Evolutionary conservation across 2,329 filamentous ascomycete genomes (phyloP).

Genomic region (Talaromyces verruculosus): DNA sequence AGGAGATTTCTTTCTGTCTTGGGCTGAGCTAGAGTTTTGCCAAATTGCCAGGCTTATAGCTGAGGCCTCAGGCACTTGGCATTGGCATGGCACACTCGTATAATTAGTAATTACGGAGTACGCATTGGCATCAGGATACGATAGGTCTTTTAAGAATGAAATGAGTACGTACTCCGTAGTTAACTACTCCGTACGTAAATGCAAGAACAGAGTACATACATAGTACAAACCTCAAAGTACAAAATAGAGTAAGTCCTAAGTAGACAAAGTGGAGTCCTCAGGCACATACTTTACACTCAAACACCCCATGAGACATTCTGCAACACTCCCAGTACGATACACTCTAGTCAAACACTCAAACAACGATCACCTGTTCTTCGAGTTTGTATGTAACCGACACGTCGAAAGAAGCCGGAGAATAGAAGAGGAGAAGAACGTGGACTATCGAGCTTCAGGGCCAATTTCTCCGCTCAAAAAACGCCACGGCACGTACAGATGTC

Average conservation of each 20-base stretch:
- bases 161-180: not conserved
- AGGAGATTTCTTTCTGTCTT: not conserved
- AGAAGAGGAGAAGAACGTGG: no score
- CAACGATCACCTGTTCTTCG: not conserved
- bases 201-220: not conserved
- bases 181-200: no score
- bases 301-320: conserved; percentile 3
- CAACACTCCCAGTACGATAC: not conserved
- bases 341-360: not conserved
- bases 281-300: not conserved
- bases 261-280: not conserved
- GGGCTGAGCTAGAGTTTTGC: not conserved
- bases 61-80: conserved; percentile 3
- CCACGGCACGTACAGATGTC: not conserved
- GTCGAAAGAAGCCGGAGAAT: no score
- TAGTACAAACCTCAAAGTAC: not conserved
- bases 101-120: not conserved
- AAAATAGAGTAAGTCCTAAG: not conserved
- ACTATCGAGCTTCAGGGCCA: not conserved
- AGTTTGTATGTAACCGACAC: not conserved
- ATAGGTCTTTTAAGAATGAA: not conserved
- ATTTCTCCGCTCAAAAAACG: not conserved
- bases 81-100: not conserved
- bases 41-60: not conserved
- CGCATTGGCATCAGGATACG: not conserved